Conservation (phyloP, 2,329 filamentous ascomycete species). For the Fusarium zealandicum region DNA sequence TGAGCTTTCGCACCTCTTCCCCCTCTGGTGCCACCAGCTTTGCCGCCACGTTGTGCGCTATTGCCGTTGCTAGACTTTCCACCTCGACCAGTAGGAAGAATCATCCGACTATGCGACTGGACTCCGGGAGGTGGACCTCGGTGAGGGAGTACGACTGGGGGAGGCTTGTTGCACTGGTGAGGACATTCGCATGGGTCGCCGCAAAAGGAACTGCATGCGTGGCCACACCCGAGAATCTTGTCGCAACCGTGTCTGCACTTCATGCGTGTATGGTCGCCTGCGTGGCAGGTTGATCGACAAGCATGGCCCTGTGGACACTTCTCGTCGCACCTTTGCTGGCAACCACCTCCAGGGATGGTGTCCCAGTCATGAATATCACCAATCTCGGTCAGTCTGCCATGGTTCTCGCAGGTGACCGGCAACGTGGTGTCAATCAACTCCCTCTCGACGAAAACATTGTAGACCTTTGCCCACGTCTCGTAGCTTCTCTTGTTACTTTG, state of each 20-base stretch:
- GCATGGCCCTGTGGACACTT: slow-evolving; percentile 34
- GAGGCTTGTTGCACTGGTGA: slow-evolving; percentile 15
- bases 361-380: slow-evolving; percentile 61
- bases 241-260: slow-evolving; percentile 43
- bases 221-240: slow-evolving; percentile 29
- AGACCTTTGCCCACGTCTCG: slow-evolving; percentile 52
- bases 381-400: slow-evolving; percentile 61
- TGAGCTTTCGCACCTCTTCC: neutral
- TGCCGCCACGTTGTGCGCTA: neutral
- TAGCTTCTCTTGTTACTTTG: slow-evolving; percentile 52
- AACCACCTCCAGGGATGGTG: slow-evolving; percentile 33
- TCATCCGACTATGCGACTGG: neutral
- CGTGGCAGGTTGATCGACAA: slow-evolving; percentile 33
- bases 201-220: slow-evolving; percentile 26
- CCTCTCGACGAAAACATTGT: slow-evolving; percentile 51
- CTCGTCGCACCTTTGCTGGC: slow-evolving; percentile 17
- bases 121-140: neutral
- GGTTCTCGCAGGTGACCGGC: slow-evolving; percentile 69
- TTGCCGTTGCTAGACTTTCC: neutral
- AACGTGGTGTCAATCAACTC: slow-evolving; percentile 49
- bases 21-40: neutral
- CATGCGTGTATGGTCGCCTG: slow-evolving; percentile 20
- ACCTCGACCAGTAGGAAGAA: neutral
- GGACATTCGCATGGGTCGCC: slow-evolving; percentile 27
- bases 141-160: neutral